phyloP scores from a whole-genome alignment of 768 basidiomycete genomes.

The Boletus sensibilis region DNA sequence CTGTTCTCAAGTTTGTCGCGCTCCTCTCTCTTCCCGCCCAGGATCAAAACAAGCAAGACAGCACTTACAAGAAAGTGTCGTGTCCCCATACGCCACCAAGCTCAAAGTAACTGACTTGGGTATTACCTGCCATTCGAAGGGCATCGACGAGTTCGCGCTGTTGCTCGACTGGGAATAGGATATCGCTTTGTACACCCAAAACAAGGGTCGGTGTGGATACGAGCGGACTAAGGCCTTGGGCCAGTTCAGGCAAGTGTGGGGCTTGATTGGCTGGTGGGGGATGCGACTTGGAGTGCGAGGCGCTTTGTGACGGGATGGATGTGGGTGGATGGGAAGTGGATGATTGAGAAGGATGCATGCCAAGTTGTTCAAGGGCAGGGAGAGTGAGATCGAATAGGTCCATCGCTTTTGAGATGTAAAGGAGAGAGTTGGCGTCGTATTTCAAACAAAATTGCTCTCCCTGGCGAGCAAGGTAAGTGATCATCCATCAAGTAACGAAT shows the following conservation, averaged over 20 bases:
- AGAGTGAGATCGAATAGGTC: conserved; percentile 95
- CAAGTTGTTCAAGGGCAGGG: conserved; percentile 68
- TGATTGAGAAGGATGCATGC: conserved; percentile 41
- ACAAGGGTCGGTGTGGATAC: conserved; percentile 77
- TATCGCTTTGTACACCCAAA: conserved; percentile 94
- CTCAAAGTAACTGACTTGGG: conserved; percentile 91
- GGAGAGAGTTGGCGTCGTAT: conserved; percentile 98
- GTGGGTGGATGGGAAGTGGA: conserved; percentile 21
- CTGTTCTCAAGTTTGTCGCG: neutral
- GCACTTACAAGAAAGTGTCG: conserved; percentile 88
- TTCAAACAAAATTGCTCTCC: conserved; percentile 97
- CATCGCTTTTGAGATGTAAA: conserved; percentile 99
- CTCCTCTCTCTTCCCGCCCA: neutral
- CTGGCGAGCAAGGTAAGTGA: conserved; percentile 37
- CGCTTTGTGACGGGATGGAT: conserved; percentile 21
- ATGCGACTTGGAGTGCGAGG: conserved; percentile 65
- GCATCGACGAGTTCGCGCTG: conserved; percentile 94
- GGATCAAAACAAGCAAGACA: neutral
- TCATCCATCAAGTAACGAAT: neutral
- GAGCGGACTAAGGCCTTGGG: conserved; percentile 74
- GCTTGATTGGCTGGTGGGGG: conserved; percentile 72
- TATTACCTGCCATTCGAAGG: conserved; percentile 84
- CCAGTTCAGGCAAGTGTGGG: conserved; percentile 72
- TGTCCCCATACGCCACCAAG: conserved; percentile 99
- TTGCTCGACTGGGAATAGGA: conserved; percentile 95